phyloP scores from a whole-genome alignment of 331 rosid species.

The Rhamnella rubrinervis region DNA sequence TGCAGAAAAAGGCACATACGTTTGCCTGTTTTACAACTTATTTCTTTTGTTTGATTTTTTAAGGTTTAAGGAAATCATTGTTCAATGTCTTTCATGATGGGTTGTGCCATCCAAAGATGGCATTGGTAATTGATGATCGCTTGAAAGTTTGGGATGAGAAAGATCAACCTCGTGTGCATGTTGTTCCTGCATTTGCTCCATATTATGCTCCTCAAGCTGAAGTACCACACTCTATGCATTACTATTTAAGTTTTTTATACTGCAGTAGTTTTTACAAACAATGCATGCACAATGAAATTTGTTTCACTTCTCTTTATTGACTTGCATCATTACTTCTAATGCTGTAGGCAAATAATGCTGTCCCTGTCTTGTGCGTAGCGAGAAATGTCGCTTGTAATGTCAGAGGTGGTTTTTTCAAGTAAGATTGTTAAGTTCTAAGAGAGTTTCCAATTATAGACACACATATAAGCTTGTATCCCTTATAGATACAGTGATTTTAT shows the following conservation, averaged over 20 bases:
- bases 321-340: slow-evolving; percentile 34
- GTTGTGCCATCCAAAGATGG: slow-evolving; percentile 92
- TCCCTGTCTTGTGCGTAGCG: slow-evolving; percentile 95
- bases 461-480: background rate
- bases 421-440: slow-evolving; percentile 30
- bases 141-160: slow-evolving; percentile 99
- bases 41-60: slow-evolving; percentile 16
- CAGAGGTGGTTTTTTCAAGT: slow-evolving; percentile 97
- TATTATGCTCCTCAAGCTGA: slow-evolving; percentile 98
- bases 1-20: background rate
- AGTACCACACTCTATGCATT: slow-evolving; percentile 41
- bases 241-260: slow-evolving; percentile 17
- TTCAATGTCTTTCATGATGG: slow-evolving; percentile 93
- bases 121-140: slow-evolving; percentile 97
- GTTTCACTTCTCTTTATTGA: slow-evolving; percentile 7
- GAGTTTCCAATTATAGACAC: slow-evolving; percentile 4
- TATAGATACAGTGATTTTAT: slow-evolving; percentile 1
- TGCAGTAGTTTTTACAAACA: slow-evolving; percentile 7
- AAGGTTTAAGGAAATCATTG: slow-evolving; percentile 88
- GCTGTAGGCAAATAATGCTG: slow-evolving; percentile 69
- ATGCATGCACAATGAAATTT: slow-evolving; percentile 6
- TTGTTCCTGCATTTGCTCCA: slow-evolving; percentile 99
- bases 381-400: slow-evolving; percentile 99
- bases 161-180: slow-evolving; percentile 98
- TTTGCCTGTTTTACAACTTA: slow-evolving; percentile 17